Evolutionary conservation across 345 rosid species (phyloP), one percentile per base, ranked within the genome.

Genomic region (Salix brachista): DNA sequence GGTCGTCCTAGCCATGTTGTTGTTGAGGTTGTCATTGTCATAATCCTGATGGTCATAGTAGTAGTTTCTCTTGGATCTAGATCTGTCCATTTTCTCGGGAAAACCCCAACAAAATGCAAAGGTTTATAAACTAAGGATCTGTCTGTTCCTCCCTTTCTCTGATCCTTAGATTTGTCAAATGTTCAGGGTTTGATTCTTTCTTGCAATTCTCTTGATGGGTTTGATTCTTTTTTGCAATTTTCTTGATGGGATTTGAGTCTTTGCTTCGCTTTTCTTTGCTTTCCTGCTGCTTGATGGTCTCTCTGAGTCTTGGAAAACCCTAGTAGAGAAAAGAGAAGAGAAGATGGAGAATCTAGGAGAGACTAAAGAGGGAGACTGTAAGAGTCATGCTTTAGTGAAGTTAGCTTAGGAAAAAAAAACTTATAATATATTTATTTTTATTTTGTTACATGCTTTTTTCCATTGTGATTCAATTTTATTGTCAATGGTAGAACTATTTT

Each of bases 51-150:
- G 72, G 82, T 93, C 97, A 73, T 91, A 91, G 88, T 90, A 90
- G 87, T 91, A 91, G 86, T 89, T 93, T 75, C 99, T 78, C 87
- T 93, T 95, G 46, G 98, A 95, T 95, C 99, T 95, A 73, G 98
- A 91, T 90, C 99, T 90, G 77, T 95, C 99, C 98, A 93, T 92
- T 26, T n/a, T 23, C 60, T 9, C 8, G 28, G 4, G 10, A 58
- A 23, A 26, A 26, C 14, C 62, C 64, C 28, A n/a, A 58, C 28
- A 23, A 58, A 58, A 58, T 58, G 64, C 64, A 58, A 58, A 58
- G 64, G 64, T 58, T 42, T 58, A 58, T 58, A 58, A 26, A 58
- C 6, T 58, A 10, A 58, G 3, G 64, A 23, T 58, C 64, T n/a
- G 13, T 3, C 64, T 58, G 46, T 42, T 42, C 46, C 64, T 58